Percentiles rank a stretch among this genome's conserved stretches.
These are phyloP conservation scores for Moringa oleifera DNA, from an alignment of 345 rosid genomes.

Conservation along the genomic window DNA sequence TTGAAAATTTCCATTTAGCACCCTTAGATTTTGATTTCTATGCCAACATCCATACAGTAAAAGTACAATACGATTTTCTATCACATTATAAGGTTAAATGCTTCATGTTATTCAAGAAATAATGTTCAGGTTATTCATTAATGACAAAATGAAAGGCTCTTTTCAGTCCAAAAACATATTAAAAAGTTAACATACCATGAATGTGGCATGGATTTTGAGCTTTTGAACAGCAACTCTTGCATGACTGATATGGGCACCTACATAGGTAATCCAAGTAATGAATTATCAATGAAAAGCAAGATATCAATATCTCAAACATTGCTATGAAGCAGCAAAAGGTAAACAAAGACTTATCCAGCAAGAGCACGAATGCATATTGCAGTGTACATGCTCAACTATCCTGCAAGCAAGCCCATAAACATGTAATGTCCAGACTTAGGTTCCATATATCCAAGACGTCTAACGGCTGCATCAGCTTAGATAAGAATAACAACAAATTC, in stretches of 20 bases:
- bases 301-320: not conserved
- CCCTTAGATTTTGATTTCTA: not conserved
- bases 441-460: no score
- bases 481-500: no score
- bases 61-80: not conserved
- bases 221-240: constrained; percentile 93
- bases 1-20: not conserved
- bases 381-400: not conserved
- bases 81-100: not conserved
- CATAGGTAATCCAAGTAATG: constrained; percentile 23
- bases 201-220: constrained; percentile 94
- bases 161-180: not conserved
- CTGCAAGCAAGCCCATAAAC: not conserved
- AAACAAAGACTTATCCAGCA: no score
- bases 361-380: no score
- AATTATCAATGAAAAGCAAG: not conserved
- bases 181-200: constrained; percentile 58
- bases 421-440: no score
- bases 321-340: no score
- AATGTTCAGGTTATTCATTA: not conserved
- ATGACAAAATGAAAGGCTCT: not conserved
- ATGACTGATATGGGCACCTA: constrained; percentile 93
- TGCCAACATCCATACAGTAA: not conserved
- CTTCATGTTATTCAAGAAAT: constrained; percentile 2
- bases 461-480: no score